phyloP scores from a whole-genome alignment of 169 alveolate genomes.

The Babesia gibsoni region DNA sequence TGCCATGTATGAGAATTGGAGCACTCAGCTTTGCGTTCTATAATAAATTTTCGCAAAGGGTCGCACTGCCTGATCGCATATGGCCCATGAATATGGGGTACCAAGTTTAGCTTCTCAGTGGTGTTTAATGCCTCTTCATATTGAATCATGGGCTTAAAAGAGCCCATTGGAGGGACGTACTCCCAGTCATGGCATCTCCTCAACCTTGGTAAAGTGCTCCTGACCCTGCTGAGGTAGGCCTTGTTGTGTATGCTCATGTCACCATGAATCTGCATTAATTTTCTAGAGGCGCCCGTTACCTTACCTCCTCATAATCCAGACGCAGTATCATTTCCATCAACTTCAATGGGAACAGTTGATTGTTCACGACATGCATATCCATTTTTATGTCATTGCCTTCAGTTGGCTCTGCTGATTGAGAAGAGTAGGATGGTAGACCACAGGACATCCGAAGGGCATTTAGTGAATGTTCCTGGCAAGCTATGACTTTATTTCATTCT shows the following conservation, averaged over 20 bases:
- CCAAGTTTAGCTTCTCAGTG: background rate
- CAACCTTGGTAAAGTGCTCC: background rate
- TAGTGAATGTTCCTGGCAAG: background rate
- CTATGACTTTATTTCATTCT: too few species aligned
- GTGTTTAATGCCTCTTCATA: background rate
- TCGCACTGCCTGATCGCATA: conserved; percentile 40
- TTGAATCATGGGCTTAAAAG: background rate
- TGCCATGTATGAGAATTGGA: conserved; percentile 13
- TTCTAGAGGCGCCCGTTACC: background rate
- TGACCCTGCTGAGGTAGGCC: background rate
- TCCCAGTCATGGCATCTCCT: conserved; percentile 9
- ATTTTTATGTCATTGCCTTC: background rate
- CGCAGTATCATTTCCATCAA: conserved; percentile 26
- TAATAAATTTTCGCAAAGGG: conserved; percentile 28
- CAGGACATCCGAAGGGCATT: background rate
- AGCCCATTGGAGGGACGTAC: background rate
- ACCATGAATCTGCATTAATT: background rate
- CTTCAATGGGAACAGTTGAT: conserved; percentile 19
- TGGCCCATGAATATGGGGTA: conserved; percentile 61
- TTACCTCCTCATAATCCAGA: conserved; percentile 13
- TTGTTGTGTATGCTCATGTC: background rate
- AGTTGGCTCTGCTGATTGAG: background rate
- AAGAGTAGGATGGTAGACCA: background rate
- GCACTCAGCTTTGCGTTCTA: conserved; percentile 32
- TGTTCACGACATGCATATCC: background rate